phyloP scores from a whole-genome alignment of 2,329 filamentous ascomycete genomes.

The Fusarium algeriense region DNA sequence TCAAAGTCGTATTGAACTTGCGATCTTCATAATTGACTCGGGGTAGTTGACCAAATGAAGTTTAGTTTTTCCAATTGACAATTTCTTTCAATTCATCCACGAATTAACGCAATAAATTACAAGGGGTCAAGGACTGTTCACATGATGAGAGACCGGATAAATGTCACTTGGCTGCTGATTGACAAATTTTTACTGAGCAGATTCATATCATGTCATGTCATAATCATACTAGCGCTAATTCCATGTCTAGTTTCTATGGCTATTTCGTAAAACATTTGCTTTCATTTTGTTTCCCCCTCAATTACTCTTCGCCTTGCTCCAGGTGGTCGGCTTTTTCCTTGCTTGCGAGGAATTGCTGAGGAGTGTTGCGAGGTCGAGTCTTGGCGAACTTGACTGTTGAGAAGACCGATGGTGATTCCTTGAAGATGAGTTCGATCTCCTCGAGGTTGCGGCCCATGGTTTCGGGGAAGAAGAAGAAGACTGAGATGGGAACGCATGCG shows the following conservation, averaged over 20 bases:
- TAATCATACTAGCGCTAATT: constrained; percentile 35
- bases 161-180: constrained; percentile 3
- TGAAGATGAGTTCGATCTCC: constrained; percentile 48
- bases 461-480: constrained; percentile 54
- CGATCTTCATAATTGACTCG: constrained; percentile 19
- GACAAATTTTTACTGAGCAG: neutral
- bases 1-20: constrained; percentile 12
- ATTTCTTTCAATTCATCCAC: constrained; percentile 25
- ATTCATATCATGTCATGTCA: constrained; percentile 14
- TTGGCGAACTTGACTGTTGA: constrained; percentile 37
- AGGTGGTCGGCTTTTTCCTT: constrained; percentile 32
- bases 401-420: constrained; percentile 32
- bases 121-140: neutral
- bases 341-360: constrained; percentile 19
- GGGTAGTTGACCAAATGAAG: constrained; percentile 5
- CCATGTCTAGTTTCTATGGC: constrained; percentile 16
- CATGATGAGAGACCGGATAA: constrained; percentile 18
- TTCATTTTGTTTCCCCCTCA: neutral
- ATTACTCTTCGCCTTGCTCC: constrained; percentile 13
- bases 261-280: constrained; percentile 18
- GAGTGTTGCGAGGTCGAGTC: constrained; percentile 26
- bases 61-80: constrained; percentile 8
- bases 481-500: constrained; percentile 58
- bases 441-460: constrained; percentile 49
- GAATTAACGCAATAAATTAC: neutral